A percentile compares a stretch with the other conserved stretches of the same genome.
Conservation (phyloP, 108 stramenopile genomes). For the Nitzschia palea region DNA sequence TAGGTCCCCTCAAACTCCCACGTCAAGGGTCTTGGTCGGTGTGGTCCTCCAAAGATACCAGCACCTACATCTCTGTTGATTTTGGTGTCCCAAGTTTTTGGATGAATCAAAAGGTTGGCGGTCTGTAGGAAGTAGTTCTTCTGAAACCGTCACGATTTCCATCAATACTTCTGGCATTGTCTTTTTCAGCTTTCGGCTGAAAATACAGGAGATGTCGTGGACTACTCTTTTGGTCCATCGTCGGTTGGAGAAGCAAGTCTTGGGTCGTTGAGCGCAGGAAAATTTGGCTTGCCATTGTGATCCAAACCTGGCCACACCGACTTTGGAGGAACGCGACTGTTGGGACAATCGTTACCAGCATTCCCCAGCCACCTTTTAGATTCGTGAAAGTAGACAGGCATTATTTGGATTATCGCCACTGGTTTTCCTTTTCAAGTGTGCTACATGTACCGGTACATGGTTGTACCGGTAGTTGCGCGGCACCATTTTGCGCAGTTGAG, state of each 20-base stretch:
- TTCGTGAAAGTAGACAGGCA: neutral
- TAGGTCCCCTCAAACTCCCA: slow-evolving; percentile 52
- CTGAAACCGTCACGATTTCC: neutral
- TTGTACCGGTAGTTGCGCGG: no score
- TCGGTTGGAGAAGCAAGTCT: neutral
- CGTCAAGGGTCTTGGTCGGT: slow-evolving; percentile 54
- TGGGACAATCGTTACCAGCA: neutral
- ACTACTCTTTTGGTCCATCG: no score
- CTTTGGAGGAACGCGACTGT: neutral
- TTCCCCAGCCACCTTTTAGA: neutral
- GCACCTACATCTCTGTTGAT: slow-evolving; percentile 69
- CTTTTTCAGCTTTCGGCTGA: neutral
- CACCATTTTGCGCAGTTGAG: no score
- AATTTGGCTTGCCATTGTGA: neutral
- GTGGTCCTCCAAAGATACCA: slow-evolving; percentile 46
- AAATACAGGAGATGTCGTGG: neutral
- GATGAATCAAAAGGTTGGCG: no score
- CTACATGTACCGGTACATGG: no score
- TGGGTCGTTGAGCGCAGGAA: neutral
- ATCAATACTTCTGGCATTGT: neutral
- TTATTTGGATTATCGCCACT: no score
- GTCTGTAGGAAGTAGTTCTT: neutral
- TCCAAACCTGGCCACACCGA: neutral
- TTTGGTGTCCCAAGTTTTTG: no score
- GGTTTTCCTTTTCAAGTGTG: no score